A percentile compares a stretch with the other conserved stretches of the same genome.
Evolutionary conservation across 495 filamentous ascomycete genomes (phyloP).

Genomic region (Xylaria curta): DNA sequence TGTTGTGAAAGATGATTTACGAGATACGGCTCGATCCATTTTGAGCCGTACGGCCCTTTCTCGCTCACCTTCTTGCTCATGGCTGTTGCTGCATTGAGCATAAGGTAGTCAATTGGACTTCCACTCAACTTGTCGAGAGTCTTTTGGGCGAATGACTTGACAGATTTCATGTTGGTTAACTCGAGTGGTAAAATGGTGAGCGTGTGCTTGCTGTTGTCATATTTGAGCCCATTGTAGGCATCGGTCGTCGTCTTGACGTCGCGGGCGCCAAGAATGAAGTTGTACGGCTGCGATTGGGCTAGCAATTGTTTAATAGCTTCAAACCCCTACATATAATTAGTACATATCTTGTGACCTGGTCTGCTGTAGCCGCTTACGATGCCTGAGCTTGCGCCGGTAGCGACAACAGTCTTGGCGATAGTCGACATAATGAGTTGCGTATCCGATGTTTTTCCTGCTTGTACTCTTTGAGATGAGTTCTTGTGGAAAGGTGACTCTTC

Average conservation of each 20-base stretch:
- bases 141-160: conserved; percentile 47
- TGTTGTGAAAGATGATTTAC: conserved; percentile 58
- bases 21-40: conserved; percentile 48
- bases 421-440: conserved; percentile 36
- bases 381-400: conserved; percentile 53
- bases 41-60: conserved; percentile 41
- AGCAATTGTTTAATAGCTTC: conserved; percentile 52
- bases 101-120: conserved; percentile 46
- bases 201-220: conserved; percentile 42
- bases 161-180: conserved; percentile 42
- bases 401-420: conserved; percentile 50
- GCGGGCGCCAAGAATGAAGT: conserved; percentile 54
- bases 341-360: neutral
- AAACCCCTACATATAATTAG: conserved; percentile 46
- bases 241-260: conserved; percentile 42
- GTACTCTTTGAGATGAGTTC: neutral
- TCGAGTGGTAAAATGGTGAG: conserved; percentile 52
- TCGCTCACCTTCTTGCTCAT: conserved; percentile 32
- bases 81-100: conserved; percentile 50
- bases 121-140: conserved; percentile 45
- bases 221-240: conserved; percentile 45
- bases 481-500: neutral
- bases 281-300: conserved; percentile 45
- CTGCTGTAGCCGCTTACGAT: conserved; percentile 39
- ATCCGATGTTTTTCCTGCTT: neutral